phyloP scores from a whole-genome alignment of 306 rosid genomes.

The Malus sylvestris region DNA sequence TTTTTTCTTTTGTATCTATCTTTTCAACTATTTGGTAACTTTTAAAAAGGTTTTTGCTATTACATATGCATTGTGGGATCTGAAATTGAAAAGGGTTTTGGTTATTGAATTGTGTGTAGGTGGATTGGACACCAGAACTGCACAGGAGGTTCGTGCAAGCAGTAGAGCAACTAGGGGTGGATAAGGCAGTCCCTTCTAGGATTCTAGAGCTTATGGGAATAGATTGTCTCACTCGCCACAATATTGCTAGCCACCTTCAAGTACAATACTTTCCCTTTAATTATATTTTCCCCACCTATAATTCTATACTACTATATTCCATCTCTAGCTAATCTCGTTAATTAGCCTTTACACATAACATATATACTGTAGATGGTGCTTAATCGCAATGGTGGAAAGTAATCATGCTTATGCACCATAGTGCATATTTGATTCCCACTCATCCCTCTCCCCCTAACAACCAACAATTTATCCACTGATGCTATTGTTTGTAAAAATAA shows the following conservation, averaged over 20 bases:
- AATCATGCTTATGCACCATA: too few relatives aligned
- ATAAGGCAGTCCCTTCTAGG: conserved; percentile 94
- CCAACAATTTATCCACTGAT: too few relatives aligned
- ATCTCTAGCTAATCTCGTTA: not conserved
- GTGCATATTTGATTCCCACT: too few relatives aligned
- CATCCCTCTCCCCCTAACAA: too few relatives aligned
- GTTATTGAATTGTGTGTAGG: conserved; percentile 44
- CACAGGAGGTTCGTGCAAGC: conserved; percentile 91
- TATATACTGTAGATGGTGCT: too few relatives aligned
- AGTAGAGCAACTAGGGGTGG: conserved; percentile 92
- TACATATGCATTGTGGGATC: not conserved
- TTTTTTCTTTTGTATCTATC: not conserved
- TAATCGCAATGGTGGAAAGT: too few relatives aligned
- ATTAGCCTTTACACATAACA: not conserved
- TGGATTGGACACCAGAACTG: conserved; percentile 96
- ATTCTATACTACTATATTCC: not conserved
- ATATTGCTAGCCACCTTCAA: conserved; percentile 96
- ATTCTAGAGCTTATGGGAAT: conserved; percentile 95
- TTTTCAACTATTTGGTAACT: not conserved
- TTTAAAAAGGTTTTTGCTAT: not conserved
- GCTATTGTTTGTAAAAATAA: too few relatives aligned
- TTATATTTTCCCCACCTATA: not conserved
- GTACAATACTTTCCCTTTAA: conserved; percentile 20
- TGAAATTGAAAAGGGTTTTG: not conserved
- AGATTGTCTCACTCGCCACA: conserved; percentile 92